These are phyloP conservation scores for Ogataea chonburiensis DNA, from an alignment of 805 yeast genomes.

Conservation along the genomic window DNA sequence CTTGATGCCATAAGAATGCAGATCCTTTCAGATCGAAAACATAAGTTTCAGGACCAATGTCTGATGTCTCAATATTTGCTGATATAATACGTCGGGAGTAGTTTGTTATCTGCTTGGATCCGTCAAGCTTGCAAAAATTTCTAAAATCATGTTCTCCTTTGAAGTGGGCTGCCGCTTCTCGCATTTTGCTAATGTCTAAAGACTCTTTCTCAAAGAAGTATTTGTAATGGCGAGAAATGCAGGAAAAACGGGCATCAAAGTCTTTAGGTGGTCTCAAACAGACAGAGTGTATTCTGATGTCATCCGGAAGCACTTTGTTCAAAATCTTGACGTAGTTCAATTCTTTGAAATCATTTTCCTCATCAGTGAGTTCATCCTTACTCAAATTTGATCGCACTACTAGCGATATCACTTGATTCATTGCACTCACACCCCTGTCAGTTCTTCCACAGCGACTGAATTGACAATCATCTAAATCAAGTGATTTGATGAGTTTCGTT, in stretches of 20 bases:
- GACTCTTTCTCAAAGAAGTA: conserved; percentile 64
- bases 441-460: conserved; percentile 95
- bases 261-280: conserved; percentile 77
- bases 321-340: conserved; percentile 72
- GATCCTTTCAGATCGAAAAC: conserved; percentile 79
- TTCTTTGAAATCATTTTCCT: conserved; percentile 61
- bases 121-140: conserved; percentile 92
- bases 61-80: conserved; percentile 23
- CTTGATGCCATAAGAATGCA: conserved; percentile 98
- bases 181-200: conserved; percentile 67
- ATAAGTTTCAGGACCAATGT: conserved; percentile 41
- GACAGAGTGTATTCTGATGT: conserved; percentile 78
- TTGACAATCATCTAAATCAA: conserved; percentile 59
- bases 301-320: conserved; percentile 76
- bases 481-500: conserved; percentile 61
- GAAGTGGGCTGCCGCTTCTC: conserved; percentile 57
- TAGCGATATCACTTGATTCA: conserved; percentile 89
- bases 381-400: conserved; percentile 67
- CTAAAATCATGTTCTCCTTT: conserved; percentile 87
- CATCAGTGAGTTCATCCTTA: conserved; percentile 57
- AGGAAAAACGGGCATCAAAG: conserved; percentile 93
- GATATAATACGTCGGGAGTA: conserved; percentile 61
- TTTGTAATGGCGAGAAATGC: conserved; percentile 80
- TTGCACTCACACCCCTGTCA: conserved; percentile 94
- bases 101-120: conserved; percentile 86